Evolutionary conservation across 192 early-diverging fungal species (phyloP), one percentile per base, ranked within the genome.

Genomic region (Coemansia sp.): DNA sequence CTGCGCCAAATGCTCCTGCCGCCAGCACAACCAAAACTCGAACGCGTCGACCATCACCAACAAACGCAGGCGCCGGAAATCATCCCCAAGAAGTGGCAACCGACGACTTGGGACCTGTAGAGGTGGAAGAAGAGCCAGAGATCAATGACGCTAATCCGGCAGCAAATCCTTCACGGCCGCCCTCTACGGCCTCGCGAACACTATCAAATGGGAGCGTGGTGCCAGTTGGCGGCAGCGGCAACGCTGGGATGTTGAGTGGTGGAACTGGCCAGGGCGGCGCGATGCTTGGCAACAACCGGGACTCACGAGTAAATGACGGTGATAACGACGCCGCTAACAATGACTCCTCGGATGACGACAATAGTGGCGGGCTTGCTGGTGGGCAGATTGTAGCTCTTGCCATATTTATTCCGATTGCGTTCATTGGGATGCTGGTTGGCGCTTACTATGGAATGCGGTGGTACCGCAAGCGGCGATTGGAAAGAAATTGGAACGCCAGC

Each of bases 361-460:
- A 31, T 0, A n/a, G 36, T 34, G 60, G 53, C 3, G 52, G 53
- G 18, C 50, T 78, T 40, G 53, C 34, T 0, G 49, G 66, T 8
- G 75, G 75, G 5, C 40, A 72, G 18, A 69, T 72, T 34, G 75
- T 70, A 11, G 75, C 66, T 0, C 61, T 81, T 24, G 69, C 62
- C 10, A 33, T 70, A 40, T 62, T 62, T 27, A 27, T 70, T 3
- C 46, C 69, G 1, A 57, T 70, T 46, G 38, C 69, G 10, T 44
- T 71, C 3, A 31, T 81, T 18, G 69, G 71, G 12, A 27, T 81
- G 11, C 12, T 68, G 18, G n/a, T 73, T 27, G 75, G 68, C 11
- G 66, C 53, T 1, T 68, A 61, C 43, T 76, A 61, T 46, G 71
- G 64, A 5, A 46, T 65, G 38, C 66, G 69, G 57, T 76, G 74